phyloP scores from a whole-genome alignment of 2,329 filamentous ascomycete genomes.

The Erysiphe pulchra region DNA sequence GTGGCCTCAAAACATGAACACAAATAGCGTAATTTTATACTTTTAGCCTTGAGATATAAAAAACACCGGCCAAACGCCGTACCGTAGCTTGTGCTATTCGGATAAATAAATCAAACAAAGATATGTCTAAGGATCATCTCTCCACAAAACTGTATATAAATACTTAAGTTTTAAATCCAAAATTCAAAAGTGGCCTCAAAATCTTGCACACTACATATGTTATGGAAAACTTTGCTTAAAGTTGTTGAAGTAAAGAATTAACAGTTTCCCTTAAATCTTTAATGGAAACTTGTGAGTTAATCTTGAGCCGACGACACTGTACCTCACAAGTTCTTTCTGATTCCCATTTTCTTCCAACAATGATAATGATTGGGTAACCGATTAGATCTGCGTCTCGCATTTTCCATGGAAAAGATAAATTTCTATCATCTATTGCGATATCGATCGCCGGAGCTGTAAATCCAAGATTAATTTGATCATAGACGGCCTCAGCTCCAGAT shows the following conservation, averaged over 20 bases:
- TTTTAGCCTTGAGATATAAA: too few relatives aligned
- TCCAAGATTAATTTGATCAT: constrained; percentile 26
- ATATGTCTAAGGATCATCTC: too few relatives aligned
- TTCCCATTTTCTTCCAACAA: constrained; percentile 49
- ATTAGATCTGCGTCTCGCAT: constrained; percentile 71
- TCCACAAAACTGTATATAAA: too few relatives aligned
- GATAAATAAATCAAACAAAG: too few relatives aligned
- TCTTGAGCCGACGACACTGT: constrained; percentile 11
- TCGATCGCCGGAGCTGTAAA: constrained; percentile 23
- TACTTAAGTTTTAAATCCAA: too few relatives aligned
- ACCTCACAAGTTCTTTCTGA: constrained; percentile 10
- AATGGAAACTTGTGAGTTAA: constrained; percentile 7
- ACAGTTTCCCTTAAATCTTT: constrained; percentile 4
- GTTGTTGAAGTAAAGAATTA: constrained; percentile 4
- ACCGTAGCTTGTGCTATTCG: too few relatives aligned
- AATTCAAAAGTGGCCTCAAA: too few relatives aligned
- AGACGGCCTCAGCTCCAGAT: constrained; percentile 28
- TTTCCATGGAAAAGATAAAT: constrained; percentile 52
- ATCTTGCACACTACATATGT: too few relatives aligned
- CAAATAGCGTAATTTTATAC: too few relatives aligned
- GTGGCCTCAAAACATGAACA: too few relatives aligned
- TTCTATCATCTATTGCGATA: constrained; percentile 47
- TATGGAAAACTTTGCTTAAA: constrained; percentile 2
- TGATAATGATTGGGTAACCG: constrained; percentile 62
- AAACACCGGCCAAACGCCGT: too few relatives aligned